These are phyloP conservation scores for Balamuthia mandrillaris DNA, from an alignment of 208 protist species.

Conservation along the genomic window DNA sequence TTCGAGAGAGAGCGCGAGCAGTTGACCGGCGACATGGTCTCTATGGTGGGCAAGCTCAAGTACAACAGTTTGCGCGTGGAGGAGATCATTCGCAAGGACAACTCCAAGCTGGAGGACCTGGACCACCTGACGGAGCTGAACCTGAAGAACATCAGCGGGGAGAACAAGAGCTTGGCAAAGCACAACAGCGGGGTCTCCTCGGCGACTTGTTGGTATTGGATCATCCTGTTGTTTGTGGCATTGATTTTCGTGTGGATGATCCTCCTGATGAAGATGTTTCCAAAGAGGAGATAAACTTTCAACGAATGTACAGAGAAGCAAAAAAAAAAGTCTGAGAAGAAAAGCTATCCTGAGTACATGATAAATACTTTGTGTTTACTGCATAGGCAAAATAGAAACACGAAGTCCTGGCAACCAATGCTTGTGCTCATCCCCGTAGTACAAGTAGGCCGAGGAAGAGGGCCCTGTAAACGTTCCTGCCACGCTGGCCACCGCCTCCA, in stretches of 20 bases:
- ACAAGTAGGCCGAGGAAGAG: conserved; percentile 41
- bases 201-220: neutral
- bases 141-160: neutral
- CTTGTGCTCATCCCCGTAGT: conserved; percentile 50
- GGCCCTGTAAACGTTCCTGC: conserved; percentile 27
- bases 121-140: neutral
- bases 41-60: neutral
- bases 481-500: conserved; percentile 37
- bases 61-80: neutral
- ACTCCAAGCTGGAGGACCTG: neutral
- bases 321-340: no score
- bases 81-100: neutral
- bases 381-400: conserved; percentile 24
- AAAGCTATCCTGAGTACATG: no score
- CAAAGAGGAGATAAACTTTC: no score
- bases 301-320: no score
- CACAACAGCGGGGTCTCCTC: neutral
- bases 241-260: conserved; percentile 3
- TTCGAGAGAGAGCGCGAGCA: no score
- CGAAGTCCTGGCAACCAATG: conserved; percentile 25
- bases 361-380: no score
- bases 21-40: conserved; percentile 1
- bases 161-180: neutral
- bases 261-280: conserved; percentile 2
- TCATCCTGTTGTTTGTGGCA: conserved; percentile 7